These are phyloP conservation scores for Kregervanrija fluxuum DNA, from an alignment of 805 yeast genomes.

Conservation along the genomic window DNA sequence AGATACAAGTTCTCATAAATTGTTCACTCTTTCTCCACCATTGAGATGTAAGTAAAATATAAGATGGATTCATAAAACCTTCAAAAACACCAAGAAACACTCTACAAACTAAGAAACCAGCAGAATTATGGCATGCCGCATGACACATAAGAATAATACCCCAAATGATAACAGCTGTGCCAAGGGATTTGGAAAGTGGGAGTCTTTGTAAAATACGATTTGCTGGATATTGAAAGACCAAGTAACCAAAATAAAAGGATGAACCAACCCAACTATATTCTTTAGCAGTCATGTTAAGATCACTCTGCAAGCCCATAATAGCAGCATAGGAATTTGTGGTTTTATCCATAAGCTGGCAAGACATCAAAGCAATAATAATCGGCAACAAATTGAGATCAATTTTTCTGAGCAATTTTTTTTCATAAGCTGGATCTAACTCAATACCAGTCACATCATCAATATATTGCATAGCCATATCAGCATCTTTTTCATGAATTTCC, in stretches of 20 bases:
- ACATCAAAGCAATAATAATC: slow-evolving; percentile 21
- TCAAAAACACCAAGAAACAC: slow-evolving; percentile 41
- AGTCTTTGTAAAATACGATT: slow-evolving; percentile 31
- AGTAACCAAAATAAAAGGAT: slow-evolving; percentile 34
- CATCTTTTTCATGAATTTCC: slow-evolving; percentile 6
- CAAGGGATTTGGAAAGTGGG: slow-evolving; percentile 31
- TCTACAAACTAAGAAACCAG: slow-evolving; percentile 38
- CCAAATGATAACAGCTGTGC: slow-evolving; percentile 37
- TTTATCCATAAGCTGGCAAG: slow-evolving; percentile 34
- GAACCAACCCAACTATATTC: slow-evolving; percentile 41
- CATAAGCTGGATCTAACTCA: slow-evolving; percentile 4
- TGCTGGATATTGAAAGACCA: slow-evolving; percentile 40
- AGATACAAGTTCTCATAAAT: slow-evolving; percentile 19
- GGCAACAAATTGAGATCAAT: slow-evolving; percentile 30
- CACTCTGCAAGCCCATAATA: slow-evolving; percentile 36
- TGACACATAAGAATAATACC: slow-evolving; percentile 41
- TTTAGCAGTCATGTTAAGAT: slow-evolving; percentile 33
- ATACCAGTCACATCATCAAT: slow-evolving; percentile 3
- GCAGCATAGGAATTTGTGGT: slow-evolving; percentile 38
- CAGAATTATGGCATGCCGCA: slow-evolving; percentile 36
- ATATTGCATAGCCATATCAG: slow-evolving; percentile 5
- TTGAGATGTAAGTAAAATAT: slow-evolving; percentile 26
- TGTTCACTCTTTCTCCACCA: slow-evolving; percentile 25
- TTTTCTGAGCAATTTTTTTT: slow-evolving; percentile 19
- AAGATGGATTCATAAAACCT: slow-evolving; percentile 24